Evolutionary conservation across 2,329 filamentous ascomycete species (phyloP), one percentile per base, ranked within the genome.

Genomic region (Hysterium pulicare): DNA sequence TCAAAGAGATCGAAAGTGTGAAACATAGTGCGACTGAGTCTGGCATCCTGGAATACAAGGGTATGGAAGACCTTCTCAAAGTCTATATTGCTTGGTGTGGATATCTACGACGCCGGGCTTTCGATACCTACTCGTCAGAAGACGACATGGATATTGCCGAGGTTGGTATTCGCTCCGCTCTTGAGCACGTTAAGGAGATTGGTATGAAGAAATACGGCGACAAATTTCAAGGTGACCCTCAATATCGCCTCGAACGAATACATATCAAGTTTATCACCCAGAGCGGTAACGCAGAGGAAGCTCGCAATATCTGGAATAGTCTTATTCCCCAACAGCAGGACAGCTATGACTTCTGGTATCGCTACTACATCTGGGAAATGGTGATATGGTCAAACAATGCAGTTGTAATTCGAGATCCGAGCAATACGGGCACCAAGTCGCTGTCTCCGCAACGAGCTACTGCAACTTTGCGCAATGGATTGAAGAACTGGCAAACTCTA

Each of bases 41-140:
- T 38, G 84, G 89, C 7, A 76, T 94, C 32, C 75, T 97, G 4
- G 90, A 95, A 62, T 83, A 86, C 49, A 83, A 89, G 47, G 90
- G 90, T 19, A 85, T 96, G 76, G 82, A 89, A 38, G 87, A 90
- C 51, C 82, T 96, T 23, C 79, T 97, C 45, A 89, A 95, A 56
- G 88, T 97, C 59, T 90, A 96, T 59, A 83, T 88, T 40, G 86
- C 90, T 0, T 98, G 93, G 93, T 96, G 91, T 60, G 90, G 89
- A 38, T 97, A 91, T 55, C 76, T 98, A 16, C 89, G 91, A 52
- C 85, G 93, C 19, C 84, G 84, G 37, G 89, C 91, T 15, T 90
- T 95, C 71, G 75, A 83, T 45, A 76, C 81, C 1, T 81, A 82
- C 45, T 82, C 86, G 1, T 81, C 80, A 1, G 90, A 96, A 61